These are phyloP conservation scores for Gryganskiella cystojenkinii DNA, from an alignment of 192 early-diverging fungal species.

Conservation along the genomic window DNA sequence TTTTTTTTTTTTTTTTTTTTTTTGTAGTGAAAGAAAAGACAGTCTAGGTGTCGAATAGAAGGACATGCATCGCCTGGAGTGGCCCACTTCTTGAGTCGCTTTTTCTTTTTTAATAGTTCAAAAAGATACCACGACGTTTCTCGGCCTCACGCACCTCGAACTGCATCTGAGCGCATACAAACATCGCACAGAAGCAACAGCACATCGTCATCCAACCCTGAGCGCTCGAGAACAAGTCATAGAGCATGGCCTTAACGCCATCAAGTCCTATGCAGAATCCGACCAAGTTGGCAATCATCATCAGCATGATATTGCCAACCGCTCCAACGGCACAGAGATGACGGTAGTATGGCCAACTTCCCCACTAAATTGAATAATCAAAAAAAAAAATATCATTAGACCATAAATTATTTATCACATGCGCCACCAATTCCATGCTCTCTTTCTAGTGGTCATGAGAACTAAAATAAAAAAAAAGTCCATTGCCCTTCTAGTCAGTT, in stretches of 20 bases:
- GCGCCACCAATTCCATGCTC: not conserved
- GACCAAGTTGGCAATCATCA: slow-evolving; percentile 98
- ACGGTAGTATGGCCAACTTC: slow-evolving; percentile 69
- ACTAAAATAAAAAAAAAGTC: no score
- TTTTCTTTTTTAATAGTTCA: slow-evolving; percentile 26
- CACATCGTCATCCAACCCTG: slow-evolving; percentile 66
- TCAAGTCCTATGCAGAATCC: slow-evolving; percentile 94
- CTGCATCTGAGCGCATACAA: slow-evolving; percentile 77
- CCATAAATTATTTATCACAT: not conserved
- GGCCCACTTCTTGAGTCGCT: no score
- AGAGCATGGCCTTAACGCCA: slow-evolving; percentile 80
- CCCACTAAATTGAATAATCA: slow-evolving; percentile 61
- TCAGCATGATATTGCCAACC: slow-evolving; percentile 87
- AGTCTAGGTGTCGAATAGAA: not conserved
- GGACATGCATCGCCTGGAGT: no score
- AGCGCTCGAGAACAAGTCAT: slow-evolving; percentile 66
- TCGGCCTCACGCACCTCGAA: slow-evolving; percentile 86
- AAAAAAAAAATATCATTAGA: slow-evolving; percentile 1
- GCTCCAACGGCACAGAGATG: slow-evolving; percentile 86
- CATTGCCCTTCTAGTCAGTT: no score
- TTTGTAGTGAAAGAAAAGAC: not conserved
- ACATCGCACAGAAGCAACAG: slow-evolving; percentile 62
- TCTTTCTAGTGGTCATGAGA: not conserved
- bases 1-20: not conserved
- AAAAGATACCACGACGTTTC: slow-evolving; percentile 63